Conservation (phyloP, 805 yeast genomes). For the Saccharomyces eubayanus region DNA sequence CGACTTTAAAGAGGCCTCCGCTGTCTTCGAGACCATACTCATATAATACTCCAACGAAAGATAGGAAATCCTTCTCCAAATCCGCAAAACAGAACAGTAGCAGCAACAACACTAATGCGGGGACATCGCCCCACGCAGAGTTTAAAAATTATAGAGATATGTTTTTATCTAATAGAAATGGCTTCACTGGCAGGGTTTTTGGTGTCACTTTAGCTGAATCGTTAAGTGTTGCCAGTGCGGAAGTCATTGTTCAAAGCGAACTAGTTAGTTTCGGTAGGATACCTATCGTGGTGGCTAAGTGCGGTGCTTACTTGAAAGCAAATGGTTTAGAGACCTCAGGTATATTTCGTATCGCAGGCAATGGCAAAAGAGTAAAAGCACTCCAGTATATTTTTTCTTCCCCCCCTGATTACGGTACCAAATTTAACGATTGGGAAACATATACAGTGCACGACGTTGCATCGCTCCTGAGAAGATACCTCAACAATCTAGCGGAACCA, state of each 20-base stretch:
- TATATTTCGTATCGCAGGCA: conserved; percentile 87
- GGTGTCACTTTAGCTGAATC: conserved; percentile 73
- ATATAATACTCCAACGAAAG: conserved; percentile 4
- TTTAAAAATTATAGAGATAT: conserved; percentile 33
- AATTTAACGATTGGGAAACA: conserved; percentile 76
- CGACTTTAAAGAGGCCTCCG: conserved; percentile 7
- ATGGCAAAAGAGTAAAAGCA: conserved; percentile 78
- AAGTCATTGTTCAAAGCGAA: conserved; percentile 53
- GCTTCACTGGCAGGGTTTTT: conserved; percentile 47
- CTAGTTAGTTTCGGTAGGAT: conserved; percentile 76
- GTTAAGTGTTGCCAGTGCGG: conserved; percentile 55
- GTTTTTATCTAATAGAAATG: conserved; percentile 31
- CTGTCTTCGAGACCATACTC: conserved; percentile 9
- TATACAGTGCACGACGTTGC: conserved; percentile 97
- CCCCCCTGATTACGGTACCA: conserved; percentile 86
- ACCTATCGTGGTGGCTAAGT: conserved; percentile 91
- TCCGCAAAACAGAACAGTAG: conserved; percentile 1
- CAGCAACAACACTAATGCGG: not conserved
- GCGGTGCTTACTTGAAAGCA: conserved; percentile 78
- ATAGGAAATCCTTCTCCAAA: not conserved
- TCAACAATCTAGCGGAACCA: conserved; percentile 88
- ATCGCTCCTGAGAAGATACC: conserved; percentile 72
- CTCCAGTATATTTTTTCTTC: conserved; percentile 75
- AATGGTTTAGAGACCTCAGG: conserved; percentile 80
- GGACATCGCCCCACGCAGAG: conserved; percentile 7